These are phyloP conservation scores for Canariomyces notabilis DNA, from an alignment of 2,329 filamentous ascomycete genomes.

Conservation along the genomic window DNA sequence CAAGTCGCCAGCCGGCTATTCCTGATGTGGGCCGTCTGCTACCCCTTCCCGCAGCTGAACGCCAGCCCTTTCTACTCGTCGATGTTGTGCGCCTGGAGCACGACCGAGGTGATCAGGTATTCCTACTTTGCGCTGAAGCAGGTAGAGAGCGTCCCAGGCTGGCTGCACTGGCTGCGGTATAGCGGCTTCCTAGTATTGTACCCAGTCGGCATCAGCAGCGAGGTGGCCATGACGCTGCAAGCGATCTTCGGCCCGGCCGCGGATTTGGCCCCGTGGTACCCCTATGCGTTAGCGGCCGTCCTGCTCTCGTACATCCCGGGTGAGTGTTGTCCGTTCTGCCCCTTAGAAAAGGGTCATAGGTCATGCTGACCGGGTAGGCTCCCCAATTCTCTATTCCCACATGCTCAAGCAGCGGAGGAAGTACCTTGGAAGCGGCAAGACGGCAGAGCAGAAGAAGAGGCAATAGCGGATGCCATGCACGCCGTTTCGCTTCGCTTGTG, in stretches of 20 bases:
- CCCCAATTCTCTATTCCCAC: slow-evolving; percentile 84
- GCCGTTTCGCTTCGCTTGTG: neutral
- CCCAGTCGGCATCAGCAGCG: slow-evolving; percentile 83
- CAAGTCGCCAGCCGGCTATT: slow-evolving; percentile 85
- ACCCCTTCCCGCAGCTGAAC: slow-evolving; percentile 65
- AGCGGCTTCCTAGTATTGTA: slow-evolving; percentile 93
- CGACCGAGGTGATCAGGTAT: slow-evolving; percentile 92
- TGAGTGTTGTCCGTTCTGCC: slow-evolving; percentile 37
- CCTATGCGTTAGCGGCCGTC: slow-evolving; percentile 58
- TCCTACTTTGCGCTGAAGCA: slow-evolving; percentile 79
- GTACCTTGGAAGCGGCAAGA: slow-evolving; percentile 45
- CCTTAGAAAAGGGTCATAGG: neutral
- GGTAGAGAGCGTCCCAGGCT: slow-evolving; percentile 51
- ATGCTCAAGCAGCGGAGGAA: slow-evolving; percentile 90
- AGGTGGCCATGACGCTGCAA: slow-evolving; percentile 73
- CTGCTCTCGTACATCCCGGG: slow-evolving; percentile 75
- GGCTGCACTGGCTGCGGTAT: slow-evolving; percentile 77
- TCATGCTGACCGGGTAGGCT: slow-evolving; percentile 33
- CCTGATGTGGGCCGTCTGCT: slow-evolving; percentile 81
- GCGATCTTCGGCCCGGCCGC: slow-evolving; percentile 55
- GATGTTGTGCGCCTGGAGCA: slow-evolving; percentile 82
- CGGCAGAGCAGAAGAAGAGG: slow-evolving; percentile 42
- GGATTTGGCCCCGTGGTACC: slow-evolving; percentile 43
- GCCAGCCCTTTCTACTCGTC: slow-evolving; percentile 59
- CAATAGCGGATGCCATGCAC: slow-evolving; percentile 28